Evolutionary conservation across 208 protist species (phyloP).

Genomic region (Histomonas meleagridis): DNA sequence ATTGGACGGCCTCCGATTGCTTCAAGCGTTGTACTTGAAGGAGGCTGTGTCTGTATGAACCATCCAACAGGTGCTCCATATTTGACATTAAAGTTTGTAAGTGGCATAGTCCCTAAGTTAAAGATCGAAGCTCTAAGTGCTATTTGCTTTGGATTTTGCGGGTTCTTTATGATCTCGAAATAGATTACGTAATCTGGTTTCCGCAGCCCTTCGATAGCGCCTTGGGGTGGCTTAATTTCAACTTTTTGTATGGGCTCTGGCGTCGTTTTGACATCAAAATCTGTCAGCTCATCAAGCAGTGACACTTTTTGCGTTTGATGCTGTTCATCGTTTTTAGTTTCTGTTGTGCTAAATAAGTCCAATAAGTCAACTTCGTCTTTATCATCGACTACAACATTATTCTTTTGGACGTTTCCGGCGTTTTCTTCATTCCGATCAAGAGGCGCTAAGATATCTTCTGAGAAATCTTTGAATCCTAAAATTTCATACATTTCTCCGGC

Average conservation of each 20-base stretch:
- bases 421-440: background rate
- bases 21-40: background rate
- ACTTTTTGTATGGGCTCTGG: no score
- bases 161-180: background rate
- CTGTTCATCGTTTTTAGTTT: no score
- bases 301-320: no score
- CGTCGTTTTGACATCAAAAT: no score
- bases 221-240: background rate
- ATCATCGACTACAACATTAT: no score
- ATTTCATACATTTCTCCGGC: background rate
- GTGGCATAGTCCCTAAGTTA: background rate
- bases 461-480: background rate
- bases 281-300: no score
- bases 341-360: no score
- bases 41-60: background rate
- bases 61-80: background rate
- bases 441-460: background rate
- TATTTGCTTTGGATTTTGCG: background rate
- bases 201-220: background rate
- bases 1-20: background rate
- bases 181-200: slow-evolving; percentile 16
- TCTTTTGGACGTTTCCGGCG: no score
- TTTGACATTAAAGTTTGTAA: background rate
- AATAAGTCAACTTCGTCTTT: no score
- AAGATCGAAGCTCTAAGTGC: background rate